phyloP scores from a whole-genome alignment of 2,329 filamentous ascomycete genomes.

The Colletotrichum paranaense region DNA sequence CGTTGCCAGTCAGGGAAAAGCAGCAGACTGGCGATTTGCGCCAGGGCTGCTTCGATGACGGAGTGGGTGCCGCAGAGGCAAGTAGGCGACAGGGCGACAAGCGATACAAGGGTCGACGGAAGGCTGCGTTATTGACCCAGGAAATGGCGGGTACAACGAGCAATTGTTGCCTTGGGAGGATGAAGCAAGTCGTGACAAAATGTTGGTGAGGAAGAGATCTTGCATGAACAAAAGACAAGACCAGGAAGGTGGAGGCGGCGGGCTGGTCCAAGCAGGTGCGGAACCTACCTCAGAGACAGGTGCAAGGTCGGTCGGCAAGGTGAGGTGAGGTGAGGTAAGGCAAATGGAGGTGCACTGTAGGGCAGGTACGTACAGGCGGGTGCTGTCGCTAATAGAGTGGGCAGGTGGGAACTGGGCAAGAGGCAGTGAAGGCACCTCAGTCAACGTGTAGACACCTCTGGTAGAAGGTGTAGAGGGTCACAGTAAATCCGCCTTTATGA shows the following conservation, averaged over 20 bases:
- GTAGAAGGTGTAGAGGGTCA: background rate
- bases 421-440: conserved; percentile 2
- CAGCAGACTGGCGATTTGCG: conserved; percentile 28
- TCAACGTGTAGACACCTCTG: background rate
- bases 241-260: conserved; percentile 33
- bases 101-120: conserved; percentile 3
- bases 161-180: conserved; percentile 21
- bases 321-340: background rate
- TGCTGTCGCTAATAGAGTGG: background rate
- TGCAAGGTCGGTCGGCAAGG: conserved; percentile 12
- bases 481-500: background rate
- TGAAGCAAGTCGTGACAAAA: conserved; percentile 1
- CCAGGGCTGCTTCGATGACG: conserved; percentile 34
- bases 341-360: background rate
- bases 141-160: conserved; percentile 23
- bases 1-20: conserved; percentile 24
- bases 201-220: conserved; percentile 30
- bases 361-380: background rate
- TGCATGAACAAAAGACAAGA: conserved; percentile 34
- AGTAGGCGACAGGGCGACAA: conserved; percentile 12
- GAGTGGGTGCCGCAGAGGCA: conserved; percentile 28
- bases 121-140: conserved; percentile 27
- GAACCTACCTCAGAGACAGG: background rate
- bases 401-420: background rate
- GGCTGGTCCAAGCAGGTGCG: conserved; percentile 26